A percentile compares a stretch with the other conserved stretches of the same genome.
These are phyloP conservation scores for Cymbopogon flexuosus DNA, from an alignment of 202 grass and related monocot genomes.

Conservation along the genomic window DNA sequence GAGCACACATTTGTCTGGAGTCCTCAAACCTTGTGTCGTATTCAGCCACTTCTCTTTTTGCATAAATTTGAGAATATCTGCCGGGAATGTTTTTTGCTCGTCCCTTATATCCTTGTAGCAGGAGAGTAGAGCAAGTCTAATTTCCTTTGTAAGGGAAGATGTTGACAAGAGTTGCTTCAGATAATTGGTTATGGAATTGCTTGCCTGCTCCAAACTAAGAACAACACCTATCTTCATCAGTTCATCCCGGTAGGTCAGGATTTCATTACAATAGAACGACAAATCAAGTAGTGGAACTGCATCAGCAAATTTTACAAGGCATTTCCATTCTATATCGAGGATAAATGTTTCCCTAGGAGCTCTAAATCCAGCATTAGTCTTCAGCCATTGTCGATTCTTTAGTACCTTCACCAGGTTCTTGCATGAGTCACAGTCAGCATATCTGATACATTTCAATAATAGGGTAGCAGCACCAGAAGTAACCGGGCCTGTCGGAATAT, in stretches of 20 bases:
- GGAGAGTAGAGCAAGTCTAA: constrained; percentile 23
- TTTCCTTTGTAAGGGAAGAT: constrained; percentile 31
- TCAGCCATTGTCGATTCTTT: constrained; percentile 44
- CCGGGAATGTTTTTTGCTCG: neutral
- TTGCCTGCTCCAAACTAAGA: constrained; percentile 26
- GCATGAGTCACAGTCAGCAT: neutral
- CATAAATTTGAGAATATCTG: constrained; percentile 24
- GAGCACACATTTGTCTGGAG: constrained; percentile 37
- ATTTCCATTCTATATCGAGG: constrained; percentile 34
- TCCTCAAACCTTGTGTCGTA: constrained; percentile 40
- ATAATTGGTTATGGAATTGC: constrained; percentile 23
- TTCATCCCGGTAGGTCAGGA: constrained; percentile 34
- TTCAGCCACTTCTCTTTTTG: constrained; percentile 36
- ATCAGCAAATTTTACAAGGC: constrained; percentile 21
- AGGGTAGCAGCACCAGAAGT: constrained; percentile 36
- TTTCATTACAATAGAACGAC: constrained; percentile 34
- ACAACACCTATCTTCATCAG: constrained; percentile 34
- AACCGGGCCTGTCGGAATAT: constrained; percentile 27
- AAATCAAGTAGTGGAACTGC: constrained; percentile 44
- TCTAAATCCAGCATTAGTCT: constrained; percentile 46
- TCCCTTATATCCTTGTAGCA: constrained; percentile 9
- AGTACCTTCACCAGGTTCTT: neutral
- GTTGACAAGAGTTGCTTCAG: constrained; percentile 24
- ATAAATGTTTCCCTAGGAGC: constrained; percentile 48
- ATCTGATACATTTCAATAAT: constrained; percentile 34